Evolutionary conservation across 495 filamentous ascomycete species (phyloP).

Genomic region (Hyaloscypha bicolor): DNA sequence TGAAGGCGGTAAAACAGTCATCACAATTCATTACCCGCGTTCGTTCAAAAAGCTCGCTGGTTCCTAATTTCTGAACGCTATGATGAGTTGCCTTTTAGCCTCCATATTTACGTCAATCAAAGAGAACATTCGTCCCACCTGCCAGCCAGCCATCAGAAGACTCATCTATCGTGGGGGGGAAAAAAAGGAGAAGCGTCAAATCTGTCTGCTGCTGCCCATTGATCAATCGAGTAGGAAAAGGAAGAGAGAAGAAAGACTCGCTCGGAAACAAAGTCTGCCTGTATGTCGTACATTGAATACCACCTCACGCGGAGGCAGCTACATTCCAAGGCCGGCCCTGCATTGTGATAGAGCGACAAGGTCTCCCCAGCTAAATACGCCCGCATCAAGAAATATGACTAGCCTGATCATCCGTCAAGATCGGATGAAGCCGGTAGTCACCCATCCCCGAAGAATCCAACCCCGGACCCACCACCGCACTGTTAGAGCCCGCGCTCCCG

Average conservation of each 20-base stretch:
- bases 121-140: not conserved
- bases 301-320: not conserved
- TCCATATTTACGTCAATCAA: slow-evolving; percentile 28
- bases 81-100: slow-evolving; percentile 28
- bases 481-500: slow-evolving; percentile 19
- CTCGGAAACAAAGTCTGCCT: slow-evolving; percentile 16
- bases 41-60: not conserved
- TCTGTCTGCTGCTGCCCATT: slow-evolving; percentile 1
- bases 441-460: slow-evolving; percentile 14
- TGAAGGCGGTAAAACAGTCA: slow-evolving; percentile 8
- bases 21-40: slow-evolving; percentile 23
- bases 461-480: slow-evolving; percentile 10
- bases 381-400: slow-evolving; percentile 31
- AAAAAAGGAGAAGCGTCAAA: not conserved
- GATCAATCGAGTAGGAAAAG: slow-evolving; percentile 5
- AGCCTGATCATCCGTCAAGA: slow-evolving; percentile 28
- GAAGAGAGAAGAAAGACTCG: slow-evolving; percentile 15
- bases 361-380: not conserved
- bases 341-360: not conserved
- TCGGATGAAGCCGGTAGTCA: slow-evolving; percentile 17
- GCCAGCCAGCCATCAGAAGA: slow-evolving; percentile 2
- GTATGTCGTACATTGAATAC: slow-evolving; percentile 21
- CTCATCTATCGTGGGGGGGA: not conserved
- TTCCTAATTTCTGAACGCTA: slow-evolving; percentile 26
- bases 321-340: slow-evolving; percentile 2